A percentile compares a stretch with the other conserved stretches of the same genome.
These are phyloP conservation scores for Diaporthe vaccinii DNA, from an alignment of 2,329 filamentous ascomycete species.

Conservation along the genomic window DNA sequence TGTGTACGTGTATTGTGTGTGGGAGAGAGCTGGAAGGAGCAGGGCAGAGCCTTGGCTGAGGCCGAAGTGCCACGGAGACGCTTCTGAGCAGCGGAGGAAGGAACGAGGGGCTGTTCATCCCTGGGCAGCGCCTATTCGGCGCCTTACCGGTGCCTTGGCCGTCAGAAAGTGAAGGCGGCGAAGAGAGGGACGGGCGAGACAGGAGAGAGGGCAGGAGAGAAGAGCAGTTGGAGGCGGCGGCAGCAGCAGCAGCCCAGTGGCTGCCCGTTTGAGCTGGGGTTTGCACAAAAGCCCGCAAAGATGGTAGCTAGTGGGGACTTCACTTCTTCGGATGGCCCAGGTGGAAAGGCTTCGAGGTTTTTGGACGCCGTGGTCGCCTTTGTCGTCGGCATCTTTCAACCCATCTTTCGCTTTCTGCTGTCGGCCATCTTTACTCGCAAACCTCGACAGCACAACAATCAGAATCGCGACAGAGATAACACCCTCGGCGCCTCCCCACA, in stretches of 20 bases:
- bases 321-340: constrained; percentile 33
- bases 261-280: constrained; percentile 23
- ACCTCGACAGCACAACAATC: constrained; percentile 22
- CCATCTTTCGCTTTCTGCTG: constrained; percentile 32
- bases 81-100: neutral
- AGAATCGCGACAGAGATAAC: constrained; percentile 23
- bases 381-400: constrained; percentile 39
- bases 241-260: constrained; percentile 30
- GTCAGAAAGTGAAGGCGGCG: neutral
- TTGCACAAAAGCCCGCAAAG: constrained; percentile 18
- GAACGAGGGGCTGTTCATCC: neutral
- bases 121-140: neutral
- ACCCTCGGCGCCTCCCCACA: constrained; percentile 4
- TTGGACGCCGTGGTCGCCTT: constrained; percentile 36
- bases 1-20: neutral
- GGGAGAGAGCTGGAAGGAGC: constrained; percentile 12
- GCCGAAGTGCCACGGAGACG: neutral
- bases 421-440: constrained; percentile 34
- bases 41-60: neutral
- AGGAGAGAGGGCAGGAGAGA: neutral
- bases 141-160: neutral
- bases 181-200: neutral
- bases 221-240: neutral
- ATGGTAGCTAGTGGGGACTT: constrained; percentile 35
- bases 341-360: constrained; percentile 35